Evolutionary conservation across 805 yeast species (phyloP).

Genomic region (Komagataella ulmi): DNA sequence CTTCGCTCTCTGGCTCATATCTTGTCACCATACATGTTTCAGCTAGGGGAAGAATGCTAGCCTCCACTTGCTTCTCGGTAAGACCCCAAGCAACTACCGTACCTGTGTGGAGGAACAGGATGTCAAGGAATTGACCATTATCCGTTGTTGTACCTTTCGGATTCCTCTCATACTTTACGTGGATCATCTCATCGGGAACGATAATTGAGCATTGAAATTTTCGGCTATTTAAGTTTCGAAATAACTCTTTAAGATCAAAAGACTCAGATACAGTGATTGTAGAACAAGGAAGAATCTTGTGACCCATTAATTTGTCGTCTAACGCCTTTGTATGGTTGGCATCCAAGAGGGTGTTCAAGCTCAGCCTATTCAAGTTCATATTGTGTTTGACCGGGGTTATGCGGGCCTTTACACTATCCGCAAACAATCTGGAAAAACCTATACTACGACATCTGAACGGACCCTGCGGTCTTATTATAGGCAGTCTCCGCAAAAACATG

Average conservation of each 20-base stretch:
- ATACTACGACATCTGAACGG: neutral
- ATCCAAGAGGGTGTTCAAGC: neutral
- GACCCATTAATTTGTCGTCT: neutral
- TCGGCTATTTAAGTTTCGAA: neutral
- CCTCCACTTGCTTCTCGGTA: constrained; percentile 35
- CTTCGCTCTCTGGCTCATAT: constrained; percentile 61
- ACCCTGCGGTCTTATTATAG: neutral
- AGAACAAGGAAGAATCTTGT: neutral
- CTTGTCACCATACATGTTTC: constrained; percentile 31
- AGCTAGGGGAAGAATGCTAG: constrained; percentile 39
- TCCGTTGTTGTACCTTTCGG: constrained; percentile 12
- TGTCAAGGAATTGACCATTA: constrained; percentile 21
- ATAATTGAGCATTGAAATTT: neutral
- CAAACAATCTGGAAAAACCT: neutral
- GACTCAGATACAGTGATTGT: neutral
- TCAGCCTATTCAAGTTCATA: neutral
- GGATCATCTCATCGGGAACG: constrained; percentile 56
- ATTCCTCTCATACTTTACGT: constrained; percentile 26
- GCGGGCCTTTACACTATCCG: neutral
- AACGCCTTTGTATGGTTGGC: constrained; percentile 13
- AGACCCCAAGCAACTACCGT: constrained; percentile 79
- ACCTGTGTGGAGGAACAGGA: constrained; percentile 65
- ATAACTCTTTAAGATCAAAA: neutral
- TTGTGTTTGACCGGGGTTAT: neutral
- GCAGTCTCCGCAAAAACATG: neutral